Conservation (phyloP, 805 yeast species). For the Nakazawaea wyomingensis region DNA sequence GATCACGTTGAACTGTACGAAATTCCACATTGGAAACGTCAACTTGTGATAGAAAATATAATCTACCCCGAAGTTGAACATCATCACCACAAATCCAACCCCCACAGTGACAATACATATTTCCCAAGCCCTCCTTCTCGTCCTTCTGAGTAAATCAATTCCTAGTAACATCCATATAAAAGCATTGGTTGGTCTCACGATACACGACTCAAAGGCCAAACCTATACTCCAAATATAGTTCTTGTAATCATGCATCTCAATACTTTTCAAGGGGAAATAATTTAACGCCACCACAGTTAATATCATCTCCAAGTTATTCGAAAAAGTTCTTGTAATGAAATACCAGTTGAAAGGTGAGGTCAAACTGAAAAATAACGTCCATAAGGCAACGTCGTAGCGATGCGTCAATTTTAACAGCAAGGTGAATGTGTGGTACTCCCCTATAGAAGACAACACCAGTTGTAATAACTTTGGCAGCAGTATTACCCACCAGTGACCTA, state of each 20-base stretch:
- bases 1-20: slow-evolving; percentile 72
- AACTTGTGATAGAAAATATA: slow-evolving; percentile 49
- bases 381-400: slow-evolving; percentile 30
- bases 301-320: slow-evolving; percentile 75
- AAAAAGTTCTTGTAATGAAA: slow-evolving; percentile 74
- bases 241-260: slow-evolving; percentile 12
- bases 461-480: slow-evolving; percentile 62
- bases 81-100: slow-evolving; percentile 22
- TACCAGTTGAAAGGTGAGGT: slow-evolving; percentile 79
- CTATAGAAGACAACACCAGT: slow-evolving; percentile 63
- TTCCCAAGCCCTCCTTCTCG: slow-evolving; percentile 3
- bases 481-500: slow-evolving; percentile 36
- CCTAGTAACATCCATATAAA: slow-evolving; percentile 74
- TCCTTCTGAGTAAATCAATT: slow-evolving; percentile 17
- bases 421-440: slow-evolving; percentile 56
- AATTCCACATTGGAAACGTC: slow-evolving; percentile 62
- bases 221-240: slow-evolving; percentile 33
- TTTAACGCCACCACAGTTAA: slow-evolving; percentile 62
- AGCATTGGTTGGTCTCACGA: slow-evolving; percentile 81
- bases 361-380: slow-evolving; percentile 46
- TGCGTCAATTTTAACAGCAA: slow-evolving; percentile 32
- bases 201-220: slow-evolving; percentile 57
- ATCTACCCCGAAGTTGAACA: slow-evolving; percentile 44
- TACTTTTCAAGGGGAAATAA: slow-evolving; percentile 51
- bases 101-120: slow-evolving; percentile 10